phyloP scores from a whole-genome alignment of 768 basidiomycete species.

The Rhizopogon vinicolor region DNA sequence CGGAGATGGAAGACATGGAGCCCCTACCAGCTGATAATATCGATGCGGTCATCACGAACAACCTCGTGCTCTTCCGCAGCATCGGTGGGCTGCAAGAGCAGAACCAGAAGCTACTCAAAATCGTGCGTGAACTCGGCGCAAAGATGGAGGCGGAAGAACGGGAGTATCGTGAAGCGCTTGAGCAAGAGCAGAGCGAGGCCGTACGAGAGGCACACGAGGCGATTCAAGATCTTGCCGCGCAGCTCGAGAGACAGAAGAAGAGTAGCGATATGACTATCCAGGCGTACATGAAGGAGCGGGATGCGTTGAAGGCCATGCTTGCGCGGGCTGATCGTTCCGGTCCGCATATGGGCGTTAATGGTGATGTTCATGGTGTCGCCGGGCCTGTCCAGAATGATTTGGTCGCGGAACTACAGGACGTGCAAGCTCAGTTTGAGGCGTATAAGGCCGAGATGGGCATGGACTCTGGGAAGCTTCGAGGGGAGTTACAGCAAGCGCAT shows the following conservation, averaged over 20 bases:
- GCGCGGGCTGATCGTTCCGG: slow-evolving; percentile 39
- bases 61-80: slow-evolving; percentile 83
- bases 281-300: slow-evolving; percentile 83
- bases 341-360: slow-evolving; percentile 22
- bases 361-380: slow-evolving; percentile 24
- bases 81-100: slow-evolving; percentile 82
- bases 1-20: slow-evolving; percentile 47
- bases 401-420: slow-evolving; percentile 60
- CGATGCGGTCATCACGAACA: slow-evolving; percentile 80
- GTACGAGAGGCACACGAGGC: slow-evolving; percentile 86
- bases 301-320: slow-evolving; percentile 76
- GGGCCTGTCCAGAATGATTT: slow-evolving; percentile 32
- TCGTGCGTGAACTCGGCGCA: slow-evolving; percentile 76
- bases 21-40: slow-evolving; percentile 49
- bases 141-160: slow-evolving; percentile 85
- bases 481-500: slow-evolving; percentile 62
- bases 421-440: slow-evolving; percentile 76
- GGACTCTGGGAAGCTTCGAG: slow-evolving; percentile 68
- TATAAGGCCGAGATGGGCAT: slow-evolving; percentile 78
- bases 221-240: slow-evolving; percentile 71
- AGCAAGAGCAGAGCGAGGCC: slow-evolving; percentile 73
- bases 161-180: slow-evolving; percentile 65
- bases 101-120: slow-evolving; percentile 83
- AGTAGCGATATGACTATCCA: slow-evolving; percentile 66
- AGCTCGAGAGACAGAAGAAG: slow-evolving; percentile 77